Conservation (phyloP, 768 basidiomycete genomes). For the Xanthoconium purpureum region DNA sequence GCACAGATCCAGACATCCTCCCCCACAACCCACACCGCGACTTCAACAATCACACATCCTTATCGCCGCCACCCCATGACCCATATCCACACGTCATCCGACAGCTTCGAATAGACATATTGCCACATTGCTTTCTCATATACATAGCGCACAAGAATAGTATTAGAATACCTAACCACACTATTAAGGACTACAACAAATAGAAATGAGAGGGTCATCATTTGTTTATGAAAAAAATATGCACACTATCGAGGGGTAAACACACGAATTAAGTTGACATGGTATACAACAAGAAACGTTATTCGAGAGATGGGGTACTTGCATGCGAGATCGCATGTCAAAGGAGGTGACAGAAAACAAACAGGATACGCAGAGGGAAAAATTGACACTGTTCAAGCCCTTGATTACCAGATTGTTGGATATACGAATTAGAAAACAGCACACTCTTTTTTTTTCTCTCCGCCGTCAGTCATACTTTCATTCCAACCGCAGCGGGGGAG, state of each 20-base stretch:
- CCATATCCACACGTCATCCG: no score
- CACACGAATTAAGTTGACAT: slow-evolving; percentile 18
- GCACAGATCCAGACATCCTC: no score
- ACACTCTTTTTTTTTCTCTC: not conserved
- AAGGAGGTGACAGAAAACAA: not conserved
- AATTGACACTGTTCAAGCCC: slow-evolving; percentile 21
- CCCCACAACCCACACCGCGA: no score
- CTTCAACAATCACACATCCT: no score
- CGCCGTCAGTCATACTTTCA: slow-evolving; percentile 37
- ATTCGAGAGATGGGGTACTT: slow-evolving; percentile 7
- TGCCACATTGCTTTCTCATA: not conserved
- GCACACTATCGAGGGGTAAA: slow-evolving; percentile 19
- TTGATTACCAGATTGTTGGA: slow-evolving; percentile 25
- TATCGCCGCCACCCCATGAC: no score
- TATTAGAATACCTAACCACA: not conserved
- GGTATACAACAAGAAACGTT: slow-evolving; percentile 18
- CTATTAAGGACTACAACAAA: not conserved
- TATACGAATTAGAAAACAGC: slow-evolving; percentile 21
- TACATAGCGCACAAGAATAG: not conserved
- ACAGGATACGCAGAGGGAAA: not conserved
- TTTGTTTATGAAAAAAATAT: slow-evolving; percentile 9
- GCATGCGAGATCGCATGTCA: slow-evolving; percentile 3
- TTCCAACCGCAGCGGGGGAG: slow-evolving; percentile 48
- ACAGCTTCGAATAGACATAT: no score
- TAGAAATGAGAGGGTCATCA: not conserved